Evolutionary conservation across 2,329 filamentous ascomycete species (phyloP).

Genomic region (Talaromyces pinophilus): DNA sequence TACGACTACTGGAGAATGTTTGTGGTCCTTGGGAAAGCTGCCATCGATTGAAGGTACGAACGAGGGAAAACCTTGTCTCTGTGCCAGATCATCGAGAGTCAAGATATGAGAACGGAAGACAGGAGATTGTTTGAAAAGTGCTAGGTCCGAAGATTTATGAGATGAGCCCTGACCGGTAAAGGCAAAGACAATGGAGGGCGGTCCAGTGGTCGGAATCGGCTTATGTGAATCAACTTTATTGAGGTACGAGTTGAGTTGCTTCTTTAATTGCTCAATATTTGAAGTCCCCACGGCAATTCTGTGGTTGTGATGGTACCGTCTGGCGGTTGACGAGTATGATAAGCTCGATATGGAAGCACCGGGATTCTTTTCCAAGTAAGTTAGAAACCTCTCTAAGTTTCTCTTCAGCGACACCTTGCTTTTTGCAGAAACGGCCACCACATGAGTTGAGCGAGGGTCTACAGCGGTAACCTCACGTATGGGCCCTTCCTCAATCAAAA

Average conservation of each 20-base stretch:
- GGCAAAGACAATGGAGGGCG: conserved; percentile 33
- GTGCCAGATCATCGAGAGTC: conserved; percentile 32
- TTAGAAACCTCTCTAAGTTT: conserved; percentile 46
- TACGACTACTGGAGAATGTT: conserved; percentile 28
- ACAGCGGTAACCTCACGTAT: conserved; percentile 31
- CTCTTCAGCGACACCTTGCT: conserved; percentile 44
- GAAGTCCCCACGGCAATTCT: conserved; percentile 26
- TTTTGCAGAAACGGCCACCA: conserved; percentile 59
- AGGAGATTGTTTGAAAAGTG: conserved; percentile 31
- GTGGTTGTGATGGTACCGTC: conserved; percentile 47
- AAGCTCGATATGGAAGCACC: conserved; percentile 56
- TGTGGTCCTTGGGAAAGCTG: conserved; percentile 16
- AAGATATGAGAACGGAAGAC: conserved; percentile 35
- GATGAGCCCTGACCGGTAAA: conserved; percentile 38
- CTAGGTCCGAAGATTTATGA: conserved; percentile 29
- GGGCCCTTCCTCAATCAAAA: conserved; percentile 43
- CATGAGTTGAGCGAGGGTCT: conserved; percentile 56
- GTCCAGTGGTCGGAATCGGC: conserved; percentile 8
- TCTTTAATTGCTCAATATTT: conserved; percentile 28
- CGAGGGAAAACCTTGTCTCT: conserved; percentile 34
- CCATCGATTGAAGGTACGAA: conserved; percentile 31
- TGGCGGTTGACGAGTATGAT: conserved; percentile 67
- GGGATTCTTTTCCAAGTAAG: conserved; percentile 28
- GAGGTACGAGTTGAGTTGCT: background rate
- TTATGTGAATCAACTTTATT: conserved; percentile 3